Evolutionary conservation across 495 filamentous ascomycete species (phyloP).

Genomic region (Lineolata rhizophorae): DNA sequence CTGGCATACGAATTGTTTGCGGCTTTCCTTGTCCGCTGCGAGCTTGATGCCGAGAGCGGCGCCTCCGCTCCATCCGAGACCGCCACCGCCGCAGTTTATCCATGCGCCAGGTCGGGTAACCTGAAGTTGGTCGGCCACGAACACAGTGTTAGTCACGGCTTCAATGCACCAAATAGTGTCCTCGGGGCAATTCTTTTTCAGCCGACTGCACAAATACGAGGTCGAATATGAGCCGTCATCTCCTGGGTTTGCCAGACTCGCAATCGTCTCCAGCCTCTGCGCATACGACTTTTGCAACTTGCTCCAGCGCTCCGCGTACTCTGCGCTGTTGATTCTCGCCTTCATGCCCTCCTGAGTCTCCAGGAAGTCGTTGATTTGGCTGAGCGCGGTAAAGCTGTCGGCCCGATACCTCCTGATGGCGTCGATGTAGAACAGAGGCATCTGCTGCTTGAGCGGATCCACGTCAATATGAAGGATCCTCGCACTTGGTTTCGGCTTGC

Average conservation of each 20-base stretch:
- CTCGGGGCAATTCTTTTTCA: conserved; percentile 41
- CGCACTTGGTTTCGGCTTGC: conserved; percentile 18
- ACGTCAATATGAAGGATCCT: conserved; percentile 20
- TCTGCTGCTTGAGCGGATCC: conserved; percentile 21
- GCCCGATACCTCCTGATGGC: conserved; percentile 56
- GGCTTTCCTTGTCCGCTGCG: conserved; percentile 41
- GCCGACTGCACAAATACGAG: conserved; percentile 41
- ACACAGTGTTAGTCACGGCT: conserved; percentile 61
- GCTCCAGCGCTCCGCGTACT: conserved; percentile 25
- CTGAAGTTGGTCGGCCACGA: conserved; percentile 65
- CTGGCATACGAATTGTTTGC: conserved; percentile 73
- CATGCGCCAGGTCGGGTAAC: conserved; percentile 57
- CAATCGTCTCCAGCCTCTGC: conserved; percentile 34
- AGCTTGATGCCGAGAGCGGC: conserved; percentile 66
- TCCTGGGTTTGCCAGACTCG: conserved; percentile 27
- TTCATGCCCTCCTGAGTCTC: conserved; percentile 22
- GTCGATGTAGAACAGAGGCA: conserved; percentile 47
- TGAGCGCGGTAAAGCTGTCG: conserved; percentile 46
- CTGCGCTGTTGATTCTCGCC: conserved; percentile 9
- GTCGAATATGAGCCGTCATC: conserved; percentile 45
- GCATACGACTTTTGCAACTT: conserved; percentile 36
- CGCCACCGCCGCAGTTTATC: conserved; percentile 89
- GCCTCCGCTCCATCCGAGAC: conserved; percentile 89
- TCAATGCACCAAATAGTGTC: conserved; percentile 68
- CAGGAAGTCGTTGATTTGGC: conserved; percentile 39